Evolutionary conservation across 345 rosid genomes (phyloP).

Genomic region (Luvunga scandens): DNA sequence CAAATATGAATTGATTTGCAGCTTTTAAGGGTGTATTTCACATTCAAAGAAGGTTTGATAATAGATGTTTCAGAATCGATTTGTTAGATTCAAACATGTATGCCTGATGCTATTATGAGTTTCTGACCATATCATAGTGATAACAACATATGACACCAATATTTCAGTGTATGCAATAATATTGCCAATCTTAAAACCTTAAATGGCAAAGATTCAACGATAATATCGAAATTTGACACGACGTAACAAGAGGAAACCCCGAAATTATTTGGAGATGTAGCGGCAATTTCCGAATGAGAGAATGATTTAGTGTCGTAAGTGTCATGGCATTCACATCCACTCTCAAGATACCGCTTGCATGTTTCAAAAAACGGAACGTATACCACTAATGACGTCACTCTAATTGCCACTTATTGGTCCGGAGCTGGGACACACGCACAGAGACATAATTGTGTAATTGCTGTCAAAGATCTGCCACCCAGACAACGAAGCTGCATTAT

Average conservation of each 20-base stretch:
- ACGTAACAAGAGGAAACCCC: neutral
- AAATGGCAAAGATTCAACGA: no score
- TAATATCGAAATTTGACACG: neutral
- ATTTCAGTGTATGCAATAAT: no score
- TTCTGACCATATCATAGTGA: no score
- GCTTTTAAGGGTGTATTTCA: no score
- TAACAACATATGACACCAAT: no score
- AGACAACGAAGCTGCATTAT: neutral
- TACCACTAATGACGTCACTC: neutral
- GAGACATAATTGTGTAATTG: neutral
- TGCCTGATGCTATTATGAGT: no score
- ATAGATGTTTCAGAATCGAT: no score
- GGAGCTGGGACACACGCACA: neutral
- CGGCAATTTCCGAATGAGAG: neutral
- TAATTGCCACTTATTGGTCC: neutral
- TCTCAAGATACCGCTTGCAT: no score
- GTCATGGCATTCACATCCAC: neutral
- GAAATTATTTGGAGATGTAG: neutral
- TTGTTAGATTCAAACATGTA: no score
- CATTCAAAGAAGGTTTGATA: no score
- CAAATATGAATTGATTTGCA: no score
- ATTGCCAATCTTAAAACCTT: no score
- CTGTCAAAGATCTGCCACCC: neutral
- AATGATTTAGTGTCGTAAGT: neutral
- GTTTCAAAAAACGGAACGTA: neutral